Percentiles rank a stretch among this genome's conserved stretches.
These are phyloP conservation scores for Fragaria ananassa DNA, from an alignment of 306 rosid species.

Conservation along the genomic window DNA sequence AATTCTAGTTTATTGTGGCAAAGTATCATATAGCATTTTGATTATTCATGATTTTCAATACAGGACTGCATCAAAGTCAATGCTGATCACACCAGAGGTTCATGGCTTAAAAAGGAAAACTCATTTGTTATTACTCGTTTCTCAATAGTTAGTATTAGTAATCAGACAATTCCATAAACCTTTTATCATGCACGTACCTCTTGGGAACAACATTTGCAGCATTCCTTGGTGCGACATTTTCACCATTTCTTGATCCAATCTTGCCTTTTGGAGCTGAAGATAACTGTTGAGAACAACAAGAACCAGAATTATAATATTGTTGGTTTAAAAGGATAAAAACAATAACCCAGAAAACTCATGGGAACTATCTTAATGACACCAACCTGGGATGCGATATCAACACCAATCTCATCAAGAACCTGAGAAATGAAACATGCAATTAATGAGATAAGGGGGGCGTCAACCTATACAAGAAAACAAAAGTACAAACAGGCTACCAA, in stretches of 20 bases:
- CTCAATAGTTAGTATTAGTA: not conserved
- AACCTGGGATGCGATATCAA: slow-evolving; percentile 97
- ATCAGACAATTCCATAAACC: not conserved
- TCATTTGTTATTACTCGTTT: not conserved
- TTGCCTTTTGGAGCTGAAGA: slow-evolving; percentile 98
- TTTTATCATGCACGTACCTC: slow-evolving; percentile 34
- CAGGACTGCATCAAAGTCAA: not conserved
- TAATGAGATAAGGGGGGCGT: not conserved
- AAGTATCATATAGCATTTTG: not conserved
- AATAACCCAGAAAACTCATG: slow-evolving; percentile 3
- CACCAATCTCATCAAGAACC: slow-evolving; percentile 99
- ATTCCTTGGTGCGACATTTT: slow-evolving; percentile 57
- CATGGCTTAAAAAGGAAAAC: not conserved
- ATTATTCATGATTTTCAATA: not conserved
- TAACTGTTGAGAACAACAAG: slow-evolving; percentile 41
- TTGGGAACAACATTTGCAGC: slow-evolving; percentile 49
- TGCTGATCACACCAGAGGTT: not conserved
- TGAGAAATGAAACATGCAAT: slow-evolving; percentile 16
- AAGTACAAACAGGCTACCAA: slow-evolving; percentile 18
- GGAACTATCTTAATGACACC: slow-evolving; percentile 23
- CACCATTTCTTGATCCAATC: slow-evolving; percentile 66
- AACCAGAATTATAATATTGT: slow-evolving; percentile 1
- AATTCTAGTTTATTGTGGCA: not conserved
- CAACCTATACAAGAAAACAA: not conserved
- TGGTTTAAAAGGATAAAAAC: slow-evolving; percentile 6